A percentile compares a stretch with the other conserved stretches of the same genome.
phyloP scores from a whole-genome alignment of 768 basidiomycete species.

The Termitomyces eurrhizus region DNA sequence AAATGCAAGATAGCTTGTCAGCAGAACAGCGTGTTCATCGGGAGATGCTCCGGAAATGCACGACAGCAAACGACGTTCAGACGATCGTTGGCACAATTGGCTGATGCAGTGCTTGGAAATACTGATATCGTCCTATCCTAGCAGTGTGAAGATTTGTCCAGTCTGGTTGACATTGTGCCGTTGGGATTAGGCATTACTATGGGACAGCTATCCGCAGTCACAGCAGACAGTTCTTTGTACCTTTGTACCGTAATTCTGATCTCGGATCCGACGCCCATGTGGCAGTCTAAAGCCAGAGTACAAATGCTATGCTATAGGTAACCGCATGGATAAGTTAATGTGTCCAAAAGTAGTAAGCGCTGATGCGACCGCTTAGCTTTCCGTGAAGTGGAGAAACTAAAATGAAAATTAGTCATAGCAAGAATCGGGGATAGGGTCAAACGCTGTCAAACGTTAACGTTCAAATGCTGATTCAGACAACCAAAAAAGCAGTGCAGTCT shows the following conservation, averaged over 20 bases:
- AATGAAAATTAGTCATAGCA: neutral
- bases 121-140: neutral
- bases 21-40: neutral
- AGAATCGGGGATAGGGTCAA: too few species aligned
- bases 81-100: too few species aligned
- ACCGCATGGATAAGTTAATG: too few species aligned
- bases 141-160: neutral
- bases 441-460: neutral
- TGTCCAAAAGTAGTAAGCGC: too few species aligned
- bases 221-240: neutral
- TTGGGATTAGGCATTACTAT: neutral
- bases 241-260: neutral
- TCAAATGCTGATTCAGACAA: neutral
- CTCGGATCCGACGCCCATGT: neutral
- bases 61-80: neutral
- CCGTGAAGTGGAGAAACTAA: neutral
- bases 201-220: neutral
- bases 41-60: neutral
- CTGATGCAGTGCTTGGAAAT: neutral
- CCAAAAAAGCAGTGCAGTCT: neutral
- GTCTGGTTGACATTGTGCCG: neutral
- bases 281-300: neutral
- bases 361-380: neutral
- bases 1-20: neutral
- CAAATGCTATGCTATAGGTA: neutral